Base-by-base conservation (phyloP, 306 rosid genomes). In the Cicer chorassanicum region DNA sequence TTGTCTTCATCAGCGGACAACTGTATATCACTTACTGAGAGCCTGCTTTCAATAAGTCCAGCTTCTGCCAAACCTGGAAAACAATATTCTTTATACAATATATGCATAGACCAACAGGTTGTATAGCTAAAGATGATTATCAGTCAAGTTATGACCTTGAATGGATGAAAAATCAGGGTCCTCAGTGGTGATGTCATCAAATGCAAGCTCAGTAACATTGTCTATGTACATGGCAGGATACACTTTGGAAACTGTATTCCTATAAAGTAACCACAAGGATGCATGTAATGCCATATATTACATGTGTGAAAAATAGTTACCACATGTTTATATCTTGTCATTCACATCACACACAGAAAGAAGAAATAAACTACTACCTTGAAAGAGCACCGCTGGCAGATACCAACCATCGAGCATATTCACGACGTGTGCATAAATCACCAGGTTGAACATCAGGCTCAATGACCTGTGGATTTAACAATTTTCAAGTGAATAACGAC, bases 201-300 rank as follows among this genome's bases (percentile, higher is more conserved):
- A 95, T 51, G 98, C 98, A 74, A 90, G 93, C 83, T 95, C 96
- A 7, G 98, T 90, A 76, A 86, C 90, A 82, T 89, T 88, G 82
- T 87, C 96, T 68, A 95, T 89, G 81, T 84, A 95, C 99, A 95
- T 95, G 59, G 99, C 96, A 78, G 97, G 99, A 82, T 95, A 95
- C 49, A 95, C 93, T 88, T 95, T 95, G 8, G 97, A 95, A 69
- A 81, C 76, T 49, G 93, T 80, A 78, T 81, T 90, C 92, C 99
- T 95, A 65, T 15, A 71, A 85, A 80, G 43, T 55, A 46, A 77
- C 24, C 57, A 69, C 73, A 74, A 83, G 70, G 61, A 41, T 61
- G 65, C 63, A 55, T 49, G 45, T 34, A 70, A 62, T 24, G 78
- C 40, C 60, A 74, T 51, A 46, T 53, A 68, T 82, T 75, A 73